These are phyloP conservation scores for Lentinus tigrinus DNA, from an alignment of 768 basidiomycete genomes.

Conservation along the genomic window DNA sequence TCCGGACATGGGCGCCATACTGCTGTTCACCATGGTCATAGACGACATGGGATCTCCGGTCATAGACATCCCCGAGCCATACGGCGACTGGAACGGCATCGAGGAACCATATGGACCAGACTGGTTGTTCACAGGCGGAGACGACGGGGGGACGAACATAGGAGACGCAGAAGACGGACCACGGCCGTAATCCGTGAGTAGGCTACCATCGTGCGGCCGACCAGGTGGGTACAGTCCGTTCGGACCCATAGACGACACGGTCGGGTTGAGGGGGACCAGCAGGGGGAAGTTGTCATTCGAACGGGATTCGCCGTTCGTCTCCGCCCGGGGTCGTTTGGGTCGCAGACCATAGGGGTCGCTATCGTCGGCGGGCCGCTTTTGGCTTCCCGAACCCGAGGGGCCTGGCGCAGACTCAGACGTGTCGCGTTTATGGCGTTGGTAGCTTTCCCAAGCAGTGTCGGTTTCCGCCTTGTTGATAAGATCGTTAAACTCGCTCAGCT, in stretches of 20 bases:
- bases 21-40: constrained; percentile 41
- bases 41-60: constrained; percentile 54
- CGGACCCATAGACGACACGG: constrained; percentile 32
- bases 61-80: constrained; percentile 58
- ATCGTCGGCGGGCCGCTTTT: constrained; percentile 58
- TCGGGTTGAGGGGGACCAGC: constrained; percentile 52
- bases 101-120: constrained; percentile 30
- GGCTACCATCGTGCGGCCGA: constrained; percentile 44
- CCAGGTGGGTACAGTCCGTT: constrained; percentile 46
- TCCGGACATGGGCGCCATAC: constrained; percentile 32
- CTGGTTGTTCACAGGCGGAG: constrained; percentile 30
- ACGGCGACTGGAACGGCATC: constrained; percentile 38
- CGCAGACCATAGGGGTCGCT: constrained; percentile 31
- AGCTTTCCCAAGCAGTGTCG: constrained; percentile 91
- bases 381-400: constrained; percentile 23
- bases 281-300: constrained; percentile 47
- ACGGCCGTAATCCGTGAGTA: constrained; percentile 65
- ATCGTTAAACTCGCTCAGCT: constrained; percentile 71
- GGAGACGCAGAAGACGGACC: constrained; percentile 49
- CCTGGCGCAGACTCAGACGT: constrained; percentile 30
- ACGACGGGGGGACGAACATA: constrained; percentile 56
- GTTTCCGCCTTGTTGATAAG: constrained; percentile 87
- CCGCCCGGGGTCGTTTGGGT: constrained; percentile 51
- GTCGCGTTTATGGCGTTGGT: constrained; percentile 65
- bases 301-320: constrained; percentile 33